phyloP scores from a whole-genome alignment of 2,329 filamentous ascomycete genomes.

The Metarhizium robertsii region DNA sequence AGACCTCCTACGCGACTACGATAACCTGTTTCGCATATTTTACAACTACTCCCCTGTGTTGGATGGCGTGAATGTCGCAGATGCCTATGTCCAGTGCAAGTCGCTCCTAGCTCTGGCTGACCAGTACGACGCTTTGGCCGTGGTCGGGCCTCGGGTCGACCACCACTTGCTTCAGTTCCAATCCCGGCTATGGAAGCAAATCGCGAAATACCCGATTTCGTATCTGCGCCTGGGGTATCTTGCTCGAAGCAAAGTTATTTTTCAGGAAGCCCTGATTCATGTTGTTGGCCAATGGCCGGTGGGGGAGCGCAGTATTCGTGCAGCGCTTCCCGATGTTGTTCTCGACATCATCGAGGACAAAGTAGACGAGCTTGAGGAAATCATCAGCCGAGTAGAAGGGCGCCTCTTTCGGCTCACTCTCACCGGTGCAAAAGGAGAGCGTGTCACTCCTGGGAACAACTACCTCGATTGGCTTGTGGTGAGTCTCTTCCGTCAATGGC shows the following conservation, averaged over 20 bases:
- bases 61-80: slow-evolving; percentile 80
- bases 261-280: slow-evolving; percentile 81
- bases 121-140: slow-evolving; percentile 82
- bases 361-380: slow-evolving; percentile 81
- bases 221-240: slow-evolving; percentile 87
- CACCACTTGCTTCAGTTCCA: slow-evolving; percentile 92
- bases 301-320: slow-evolving; percentile 66
- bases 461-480: slow-evolving; percentile 88
- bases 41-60: slow-evolving; percentile 84
- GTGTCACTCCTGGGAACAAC: slow-evolving; percentile 67
- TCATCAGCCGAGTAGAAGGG: slow-evolving; percentile 69
- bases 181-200: slow-evolving; percentile 86
- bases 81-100: slow-evolving; percentile 91
- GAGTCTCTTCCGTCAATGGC: slow-evolving; percentile 83
- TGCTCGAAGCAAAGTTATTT: slow-evolving; percentile 73
- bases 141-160: slow-evolving; percentile 83
- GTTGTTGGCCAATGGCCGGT: slow-evolving; percentile 91
- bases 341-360: slow-evolving; percentile 92
- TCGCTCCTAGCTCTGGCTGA: slow-evolving; percentile 81
- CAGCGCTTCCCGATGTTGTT: slow-evolving; percentile 63
- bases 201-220: slow-evolving; percentile 88
- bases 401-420: slow-evolving; percentile 75
- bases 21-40: slow-evolving; percentile 91
- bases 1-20: slow-evolving; percentile 82
- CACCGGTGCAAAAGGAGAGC: slow-evolving; percentile 70